A percentile compares a stretch with the other conserved stretches of the same genome.
Evolutionary conservation across 345 rosid genomes (phyloP).

Genomic region (Brassica cretica): DNA sequence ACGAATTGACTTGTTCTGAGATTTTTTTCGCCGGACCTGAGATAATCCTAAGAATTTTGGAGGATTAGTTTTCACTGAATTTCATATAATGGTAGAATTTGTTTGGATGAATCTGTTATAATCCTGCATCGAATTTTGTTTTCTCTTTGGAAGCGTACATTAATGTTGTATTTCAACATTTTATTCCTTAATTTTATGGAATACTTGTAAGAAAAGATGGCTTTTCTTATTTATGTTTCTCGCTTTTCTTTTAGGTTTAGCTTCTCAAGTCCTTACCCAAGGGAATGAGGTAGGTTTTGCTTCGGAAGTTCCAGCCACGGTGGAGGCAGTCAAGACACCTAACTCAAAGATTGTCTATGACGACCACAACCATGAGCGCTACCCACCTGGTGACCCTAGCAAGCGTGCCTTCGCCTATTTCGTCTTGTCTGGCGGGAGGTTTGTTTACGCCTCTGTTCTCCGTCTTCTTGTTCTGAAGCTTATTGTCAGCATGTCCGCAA

Average conservation of each 20-base stretch:
- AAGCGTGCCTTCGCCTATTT: constrained; percentile 95
- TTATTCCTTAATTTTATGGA: not conserved
- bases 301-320: constrained; percentile 58
- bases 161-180: not conserved
- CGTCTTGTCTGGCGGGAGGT: constrained; percentile 86
- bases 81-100: not conserved
- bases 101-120: not conserved
- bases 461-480: constrained; percentile 89
- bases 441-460: constrained; percentile 75
- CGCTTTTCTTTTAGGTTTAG: constrained; percentile 41
- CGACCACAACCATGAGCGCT: constrained; percentile 80
- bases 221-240: too few species aligned
- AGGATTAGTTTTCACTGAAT: not conserved
- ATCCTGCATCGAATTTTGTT: not conserved
- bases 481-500: constrained; percentile 91
- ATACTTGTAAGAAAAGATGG: not conserved
- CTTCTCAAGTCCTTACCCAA: constrained; percentile 54
- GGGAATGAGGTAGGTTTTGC: constrained; percentile 44
- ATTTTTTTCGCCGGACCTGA: too few species aligned
- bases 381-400: constrained; percentile 91
- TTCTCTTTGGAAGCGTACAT: not conserved
- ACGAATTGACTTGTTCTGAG: too few species aligned
- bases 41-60: too few species aligned
- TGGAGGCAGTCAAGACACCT: constrained; percentile 78
- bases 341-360: constrained; percentile 79